Evolutionary conservation across 2,329 filamentous ascomycete species (phyloP).

Genomic region (Colletotrichum caudatum): DNA sequence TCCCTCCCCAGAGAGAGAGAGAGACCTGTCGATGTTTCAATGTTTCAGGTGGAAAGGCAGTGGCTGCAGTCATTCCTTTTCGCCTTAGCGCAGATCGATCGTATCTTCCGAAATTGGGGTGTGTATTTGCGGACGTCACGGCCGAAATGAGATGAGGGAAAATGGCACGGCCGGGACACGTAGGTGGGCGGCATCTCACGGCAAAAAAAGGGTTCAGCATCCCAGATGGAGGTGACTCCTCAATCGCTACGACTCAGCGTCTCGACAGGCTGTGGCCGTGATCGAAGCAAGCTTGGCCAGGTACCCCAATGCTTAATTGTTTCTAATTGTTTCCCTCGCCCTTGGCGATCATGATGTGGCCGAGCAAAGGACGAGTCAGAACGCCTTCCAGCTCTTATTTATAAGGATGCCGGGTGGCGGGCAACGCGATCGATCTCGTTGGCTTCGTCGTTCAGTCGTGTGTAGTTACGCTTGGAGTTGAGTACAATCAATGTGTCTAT

Average conservation of each 20-base stretch:
- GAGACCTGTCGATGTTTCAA: conserved; percentile 37
- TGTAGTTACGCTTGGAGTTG: background rate
- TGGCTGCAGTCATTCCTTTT: conserved; percentile 32
- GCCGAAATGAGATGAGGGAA: conserved; percentile 32
- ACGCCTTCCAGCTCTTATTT: background rate
- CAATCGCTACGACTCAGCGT: background rate
- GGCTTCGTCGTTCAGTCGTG: conserved; percentile 10
- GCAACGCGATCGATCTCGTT: conserved; percentile 8
- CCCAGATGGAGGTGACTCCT: background rate
- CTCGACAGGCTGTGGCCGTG: conserved; percentile 10
- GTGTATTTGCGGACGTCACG: conserved; percentile 40
- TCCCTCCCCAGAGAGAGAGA: conserved; percentile 25
- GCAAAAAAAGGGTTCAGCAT: conserved; percentile 6
- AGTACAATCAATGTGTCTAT: background rate
- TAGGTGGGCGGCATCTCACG: conserved; percentile 4
- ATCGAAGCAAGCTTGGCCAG: conserved; percentile 28
- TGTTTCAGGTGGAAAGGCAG: conserved; percentile 39
- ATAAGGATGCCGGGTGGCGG: conserved; percentile 9
- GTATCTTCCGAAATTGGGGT: conserved; percentile 39
- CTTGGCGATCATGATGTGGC: conserved; percentile 15
- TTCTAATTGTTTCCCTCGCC: conserved; percentile 10
- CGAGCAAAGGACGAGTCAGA: background rate
- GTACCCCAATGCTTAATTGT: conserved; percentile 22
- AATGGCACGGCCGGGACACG: conserved; percentile 7
- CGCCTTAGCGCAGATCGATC: conserved; percentile 40